Evolutionary conservation across 1,284 basidiomycete species (phyloP).

Genomic region (Somion occarium): DNA sequence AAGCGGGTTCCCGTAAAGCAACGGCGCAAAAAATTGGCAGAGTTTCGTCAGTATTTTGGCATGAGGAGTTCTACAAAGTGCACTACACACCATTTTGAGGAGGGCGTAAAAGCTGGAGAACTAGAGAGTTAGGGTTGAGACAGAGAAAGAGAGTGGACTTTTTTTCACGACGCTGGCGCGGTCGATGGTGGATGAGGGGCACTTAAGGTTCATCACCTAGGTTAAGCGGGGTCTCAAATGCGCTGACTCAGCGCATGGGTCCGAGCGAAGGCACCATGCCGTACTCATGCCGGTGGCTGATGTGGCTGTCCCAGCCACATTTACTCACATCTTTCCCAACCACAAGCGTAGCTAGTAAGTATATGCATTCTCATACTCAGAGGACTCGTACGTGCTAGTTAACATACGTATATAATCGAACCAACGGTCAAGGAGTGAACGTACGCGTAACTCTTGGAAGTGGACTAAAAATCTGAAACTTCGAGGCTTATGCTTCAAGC

Average conservation of each 20-base stretch:
- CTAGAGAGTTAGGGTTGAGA: conserved; percentile 17
- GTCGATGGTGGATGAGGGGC: conserved; percentile 24
- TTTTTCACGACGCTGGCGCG: conserved; percentile 25
- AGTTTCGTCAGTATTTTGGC: conserved; percentile 9
- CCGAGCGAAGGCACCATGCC: not conserved
- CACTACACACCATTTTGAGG: conserved; percentile 26
- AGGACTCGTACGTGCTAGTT: no score
- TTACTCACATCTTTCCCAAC: no score
- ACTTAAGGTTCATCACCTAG: conserved; percentile 25
- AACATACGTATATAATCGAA: no score
- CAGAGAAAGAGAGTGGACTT: conserved; percentile 19
- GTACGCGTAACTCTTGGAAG: no score
- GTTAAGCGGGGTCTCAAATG: conserved; percentile 6
- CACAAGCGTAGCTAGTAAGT: no score
- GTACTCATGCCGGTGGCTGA: not conserved
- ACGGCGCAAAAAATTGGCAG: conserved; percentile 7
- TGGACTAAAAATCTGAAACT: no score
- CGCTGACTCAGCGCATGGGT: conserved; percentile 1
- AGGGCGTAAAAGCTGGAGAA: conserved; percentile 13
- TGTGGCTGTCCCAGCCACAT: not conserved
- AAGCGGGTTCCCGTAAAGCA: no score
- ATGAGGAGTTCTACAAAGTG: not conserved
- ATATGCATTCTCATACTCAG: no score
- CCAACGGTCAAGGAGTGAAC: no score
- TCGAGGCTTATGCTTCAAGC: no score